phyloP scores from a whole-genome alignment of 1,284 basidiomycete genomes.

The Papiliotrema nemorosa region DNA sequence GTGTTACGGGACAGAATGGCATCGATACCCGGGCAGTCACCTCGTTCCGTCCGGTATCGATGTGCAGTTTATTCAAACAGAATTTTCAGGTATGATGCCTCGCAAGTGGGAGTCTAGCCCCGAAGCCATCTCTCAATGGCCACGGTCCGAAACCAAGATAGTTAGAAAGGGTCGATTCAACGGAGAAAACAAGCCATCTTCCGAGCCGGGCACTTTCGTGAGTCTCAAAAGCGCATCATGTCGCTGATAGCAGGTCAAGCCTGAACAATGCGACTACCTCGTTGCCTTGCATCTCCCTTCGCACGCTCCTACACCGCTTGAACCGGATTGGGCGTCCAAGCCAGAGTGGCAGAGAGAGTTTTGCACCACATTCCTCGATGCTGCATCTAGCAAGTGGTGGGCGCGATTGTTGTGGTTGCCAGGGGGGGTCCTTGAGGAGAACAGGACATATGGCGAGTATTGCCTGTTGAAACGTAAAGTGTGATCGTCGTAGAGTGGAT shows the following conservation, averaged over 20 bases:
- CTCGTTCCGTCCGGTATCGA: constrained; percentile 77
- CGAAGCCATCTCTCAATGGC: constrained; percentile 53
- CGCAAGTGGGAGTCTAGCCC: constrained; percentile 49
- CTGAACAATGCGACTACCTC: constrained; percentile 75
- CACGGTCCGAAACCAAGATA: constrained; percentile 63
- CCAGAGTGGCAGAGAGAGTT: constrained; percentile 66
- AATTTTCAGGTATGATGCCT: constrained; percentile 84
- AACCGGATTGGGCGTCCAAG: constrained; percentile 65
- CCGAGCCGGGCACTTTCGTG: constrained; percentile 72
- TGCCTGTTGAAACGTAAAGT: constrained; percentile 48
- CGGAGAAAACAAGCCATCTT: constrained; percentile 72
- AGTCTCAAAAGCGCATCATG: constrained; percentile 42
- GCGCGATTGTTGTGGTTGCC: constrained; percentile 76
- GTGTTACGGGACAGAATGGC: constrained; percentile 94
- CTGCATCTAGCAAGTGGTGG: constrained; percentile 64
- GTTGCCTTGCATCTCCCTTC: constrained; percentile 79
- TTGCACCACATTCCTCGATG: constrained; percentile 78
- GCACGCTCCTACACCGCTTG: constrained; percentile 59
- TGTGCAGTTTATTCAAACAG: constrained; percentile 83
- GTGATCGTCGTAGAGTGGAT: neutral
- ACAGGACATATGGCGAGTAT: constrained; percentile 54
- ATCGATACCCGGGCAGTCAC: constrained; percentile 88
- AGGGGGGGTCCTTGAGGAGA: constrained; percentile 50
- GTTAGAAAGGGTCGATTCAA: constrained; percentile 68
- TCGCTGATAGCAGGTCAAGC: constrained; percentile 58